Evolutionary conservation across 2,329 filamentous ascomycete genomes (phyloP), one percentile per base, ranked within the genome.

Genomic region (Monilinia fructigena): DNA sequence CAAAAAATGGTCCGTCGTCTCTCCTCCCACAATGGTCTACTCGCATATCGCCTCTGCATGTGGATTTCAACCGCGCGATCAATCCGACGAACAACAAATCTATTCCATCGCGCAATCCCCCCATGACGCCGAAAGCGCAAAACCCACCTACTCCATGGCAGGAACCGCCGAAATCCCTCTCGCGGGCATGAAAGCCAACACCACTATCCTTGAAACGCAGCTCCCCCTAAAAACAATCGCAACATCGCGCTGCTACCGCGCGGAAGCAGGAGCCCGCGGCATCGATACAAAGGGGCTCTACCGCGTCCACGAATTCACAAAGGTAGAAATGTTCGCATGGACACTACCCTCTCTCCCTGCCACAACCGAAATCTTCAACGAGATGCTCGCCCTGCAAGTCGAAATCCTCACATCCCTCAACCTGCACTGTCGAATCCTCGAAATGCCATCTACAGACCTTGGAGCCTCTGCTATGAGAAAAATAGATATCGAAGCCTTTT

Each of bases 321-420:
- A 99, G 77, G 94, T 99, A 0, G 95, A 99, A 78, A 88, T 99
- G 82, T 98, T 99, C 76, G 93, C 90, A 0, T 99, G 95, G 95
- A 90, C 92, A 5, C 73, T 83, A 40, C 86, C 91, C 1, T 82
- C 86, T 63, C 66, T 73, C 2, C 76, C 74, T 42, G 75, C 77
- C 52, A 80, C 86, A 0, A 80, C 83, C 10, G 80, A 83, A 0
- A 73, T 94, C 16, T 97, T 97, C 77, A 82, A 91, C 61, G 93
- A 97, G 78, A 92, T 99, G 82, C 81, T 97, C 62, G 85, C 86
- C 68, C 89, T 97, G 63, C 95, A 99, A 79, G 90, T 86, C 2
- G 90, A 95, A 75, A 93, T 99, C 65, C 81, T 98, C 16, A 81
- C 82, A 2, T 85, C 85, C 0, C 86, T 99, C 0, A 89, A 88